Percentiles rank a stretch among this genome's conserved stretches.
Evolutionary conservation across 352 stramenopile species (phyloP).

Genomic region (Globisporangium splendens): DNA sequence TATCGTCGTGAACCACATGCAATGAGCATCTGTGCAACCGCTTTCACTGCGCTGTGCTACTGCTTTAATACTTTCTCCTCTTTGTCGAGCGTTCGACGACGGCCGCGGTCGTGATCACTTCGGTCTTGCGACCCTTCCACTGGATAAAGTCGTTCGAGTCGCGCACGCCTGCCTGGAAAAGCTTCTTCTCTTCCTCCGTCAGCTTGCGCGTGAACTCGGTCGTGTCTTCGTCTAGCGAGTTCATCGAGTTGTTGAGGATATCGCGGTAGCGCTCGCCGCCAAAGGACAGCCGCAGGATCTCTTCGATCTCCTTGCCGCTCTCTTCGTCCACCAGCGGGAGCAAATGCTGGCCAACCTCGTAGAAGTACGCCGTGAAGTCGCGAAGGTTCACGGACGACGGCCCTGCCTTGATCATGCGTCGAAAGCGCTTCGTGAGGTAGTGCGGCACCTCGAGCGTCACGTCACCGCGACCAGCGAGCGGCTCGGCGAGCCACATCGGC

Average conservation of each 20-base stretch:
- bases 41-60: too few species aligned
- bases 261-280: conserved; percentile 71
- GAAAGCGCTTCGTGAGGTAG: conserved; percentile 70
- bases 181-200: conserved; percentile 54
- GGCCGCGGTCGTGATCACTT: conserved; percentile 51
- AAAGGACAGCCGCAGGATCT: conserved; percentile 76
- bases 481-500: conserved; percentile 70
- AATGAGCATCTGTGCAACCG: too few species aligned
- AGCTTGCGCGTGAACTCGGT: conserved; percentile 75
- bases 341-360: conserved; percentile 61
- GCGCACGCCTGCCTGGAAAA: conserved; percentile 60
- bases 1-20: too few species aligned
- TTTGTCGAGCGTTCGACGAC: conserved; percentile 63
- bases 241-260: conserved; percentile 84
- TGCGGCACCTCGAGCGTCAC: conserved; percentile 55
- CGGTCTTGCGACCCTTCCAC: conserved; percentile 73
- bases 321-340: conserved; percentile 46
- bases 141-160: conserved; percentile 73
- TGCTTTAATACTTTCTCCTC: conserved; percentile 38
- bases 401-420: conserved; percentile 77
- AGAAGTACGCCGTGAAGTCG: conserved; percentile 72
- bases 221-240: conserved; percentile 77
- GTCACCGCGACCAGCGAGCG: conserved; percentile 46
- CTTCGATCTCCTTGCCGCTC: conserved; percentile 55
- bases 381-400: conserved; percentile 71